Evolutionary conservation across 257 asterid genomes (phyloP).

Genomic region (Perilla frutescens): DNA sequence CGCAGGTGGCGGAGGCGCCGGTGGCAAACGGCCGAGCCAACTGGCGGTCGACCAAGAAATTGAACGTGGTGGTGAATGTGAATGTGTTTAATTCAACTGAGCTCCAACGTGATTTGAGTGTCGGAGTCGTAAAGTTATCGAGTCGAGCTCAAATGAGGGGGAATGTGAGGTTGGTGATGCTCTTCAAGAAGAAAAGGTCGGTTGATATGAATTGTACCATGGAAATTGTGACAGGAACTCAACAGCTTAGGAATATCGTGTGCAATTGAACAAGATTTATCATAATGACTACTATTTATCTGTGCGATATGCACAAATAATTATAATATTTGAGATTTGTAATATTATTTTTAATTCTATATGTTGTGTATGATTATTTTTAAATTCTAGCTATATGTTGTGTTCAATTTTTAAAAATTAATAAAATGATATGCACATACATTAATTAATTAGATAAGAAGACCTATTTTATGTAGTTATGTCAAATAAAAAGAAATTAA

Average conservation of each 20-base stretch:
- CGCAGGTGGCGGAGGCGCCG: slow-evolving; percentile 37
- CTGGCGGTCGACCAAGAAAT: slow-evolving; percentile 37
- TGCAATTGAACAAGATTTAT: slow-evolving; percentile 26
- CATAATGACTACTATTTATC: no score
- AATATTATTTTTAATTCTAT: no score
- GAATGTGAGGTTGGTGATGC: slow-evolving; percentile 36
- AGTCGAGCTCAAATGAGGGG: slow-evolving; percentile 45
- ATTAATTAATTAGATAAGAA: no score
- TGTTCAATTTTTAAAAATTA: no score
- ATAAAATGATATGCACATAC: no score
- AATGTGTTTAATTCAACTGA: neutral
- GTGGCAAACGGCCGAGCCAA: slow-evolving; percentile 31
- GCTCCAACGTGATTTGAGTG: slow-evolving; percentile 33
- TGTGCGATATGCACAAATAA: no score
- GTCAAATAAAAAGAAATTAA: no score
- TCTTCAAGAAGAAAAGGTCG: slow-evolving; percentile 46
- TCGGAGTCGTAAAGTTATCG: slow-evolving; percentile 38
- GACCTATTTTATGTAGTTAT: no score
- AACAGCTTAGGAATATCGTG: slow-evolving; percentile 11
- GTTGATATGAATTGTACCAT: slow-evolving; percentile 46
- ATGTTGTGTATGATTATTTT: no score
- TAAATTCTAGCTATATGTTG: no score
- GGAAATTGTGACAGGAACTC: slow-evolving; percentile 26
- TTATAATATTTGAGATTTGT: no score
- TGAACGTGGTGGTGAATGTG: slow-evolving; percentile 37